A percentile compares a stretch with the other conserved stretches of the same genome.
Conservation (phyloP, 2,329 filamentous ascomycete genomes). For the Cryphonectria carpinicola region DNA sequence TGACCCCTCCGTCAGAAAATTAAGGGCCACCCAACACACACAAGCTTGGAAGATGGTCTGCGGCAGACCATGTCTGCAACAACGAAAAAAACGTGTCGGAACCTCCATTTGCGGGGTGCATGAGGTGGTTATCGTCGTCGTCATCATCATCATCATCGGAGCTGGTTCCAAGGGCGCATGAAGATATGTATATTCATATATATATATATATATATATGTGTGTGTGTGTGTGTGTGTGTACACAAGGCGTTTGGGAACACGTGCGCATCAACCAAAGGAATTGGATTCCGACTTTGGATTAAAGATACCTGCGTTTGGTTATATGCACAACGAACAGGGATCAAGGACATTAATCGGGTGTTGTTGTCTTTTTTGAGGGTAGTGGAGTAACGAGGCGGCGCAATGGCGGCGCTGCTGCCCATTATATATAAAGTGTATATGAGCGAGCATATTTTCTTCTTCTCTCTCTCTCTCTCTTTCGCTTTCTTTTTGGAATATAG, state of each 20-base stretch:
- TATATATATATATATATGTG: too few species aligned
- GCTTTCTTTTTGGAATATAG: not conserved
- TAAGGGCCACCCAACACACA: not conserved
- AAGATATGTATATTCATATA: not conserved
- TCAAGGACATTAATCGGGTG: not conserved
- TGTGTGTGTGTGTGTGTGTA: too few species aligned
- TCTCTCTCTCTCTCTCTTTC: too few species aligned
- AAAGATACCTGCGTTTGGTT: conserved; percentile 23
- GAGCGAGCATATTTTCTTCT: conserved; percentile 1
- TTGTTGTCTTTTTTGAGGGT: not conserved
- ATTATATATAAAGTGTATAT: conserved; percentile 7
- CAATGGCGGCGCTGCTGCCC: not conserved
- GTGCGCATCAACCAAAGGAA: not conserved
- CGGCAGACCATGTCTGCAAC: not conserved
- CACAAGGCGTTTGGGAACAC: not conserved
- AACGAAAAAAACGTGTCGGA: not conserved
- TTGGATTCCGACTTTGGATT: conserved; percentile 3
- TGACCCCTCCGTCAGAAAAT: conserved; percentile 26
- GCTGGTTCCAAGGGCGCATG: conserved; percentile 2
- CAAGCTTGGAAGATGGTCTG: not conserved
- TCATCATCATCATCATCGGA: not conserved
- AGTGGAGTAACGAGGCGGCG: not conserved
- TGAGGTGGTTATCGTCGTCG: not conserved
- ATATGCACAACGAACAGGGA: conserved; percentile 8
- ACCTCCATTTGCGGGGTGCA: not conserved